Evolutionary conservation across 148 eudicot species (phyloP).

Genomic region (Pharnaceum exiguum): DNA sequence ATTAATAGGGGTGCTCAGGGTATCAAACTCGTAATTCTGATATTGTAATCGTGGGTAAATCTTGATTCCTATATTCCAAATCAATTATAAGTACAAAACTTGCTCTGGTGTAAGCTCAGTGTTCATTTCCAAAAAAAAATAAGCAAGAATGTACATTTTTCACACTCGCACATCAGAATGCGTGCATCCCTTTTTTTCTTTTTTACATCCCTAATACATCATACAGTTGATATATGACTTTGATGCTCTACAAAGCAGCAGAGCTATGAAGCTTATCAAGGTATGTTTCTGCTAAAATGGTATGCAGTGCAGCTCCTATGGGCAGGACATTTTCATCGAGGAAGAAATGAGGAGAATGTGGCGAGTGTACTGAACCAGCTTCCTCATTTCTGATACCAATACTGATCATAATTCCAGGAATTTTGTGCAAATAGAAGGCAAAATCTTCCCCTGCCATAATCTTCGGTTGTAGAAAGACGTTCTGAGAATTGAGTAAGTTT

Average conservation of each 20-base stretch:
- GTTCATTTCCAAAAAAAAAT: too few species aligned
- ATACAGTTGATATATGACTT: too few species aligned
- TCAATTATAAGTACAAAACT: too few species aligned
- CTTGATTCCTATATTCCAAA: too few species aligned
- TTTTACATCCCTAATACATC: too few species aligned
- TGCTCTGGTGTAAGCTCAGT: too few species aligned
- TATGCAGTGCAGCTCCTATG: conserved; percentile 57
- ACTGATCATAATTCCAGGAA: conserved; percentile 55
- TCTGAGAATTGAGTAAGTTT: conserved; percentile 44
- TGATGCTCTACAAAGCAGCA: background rate
- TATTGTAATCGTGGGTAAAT: too few species aligned
- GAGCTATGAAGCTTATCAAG: conserved; percentile 28
- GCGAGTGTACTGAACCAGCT: conserved; percentile 52
- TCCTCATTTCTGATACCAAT: conserved; percentile 66
- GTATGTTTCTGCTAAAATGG: conserved; percentile 57
- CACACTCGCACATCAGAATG: too few species aligned
- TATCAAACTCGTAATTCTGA: too few species aligned
- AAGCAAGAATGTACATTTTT: too few species aligned
- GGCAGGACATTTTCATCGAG: conserved; percentile 77
- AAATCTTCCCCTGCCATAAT: conserved; percentile 91
- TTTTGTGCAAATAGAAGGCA: conserved; percentile 65
- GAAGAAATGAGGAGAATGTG: conserved; percentile 71
- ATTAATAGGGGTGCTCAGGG: too few species aligned
- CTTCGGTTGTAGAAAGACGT: conserved; percentile 32
- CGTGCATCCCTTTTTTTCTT: too few species aligned